Evolutionary conservation across 345 rosid genomes (phyloP).

Genomic region (Citrus sp.): DNA sequence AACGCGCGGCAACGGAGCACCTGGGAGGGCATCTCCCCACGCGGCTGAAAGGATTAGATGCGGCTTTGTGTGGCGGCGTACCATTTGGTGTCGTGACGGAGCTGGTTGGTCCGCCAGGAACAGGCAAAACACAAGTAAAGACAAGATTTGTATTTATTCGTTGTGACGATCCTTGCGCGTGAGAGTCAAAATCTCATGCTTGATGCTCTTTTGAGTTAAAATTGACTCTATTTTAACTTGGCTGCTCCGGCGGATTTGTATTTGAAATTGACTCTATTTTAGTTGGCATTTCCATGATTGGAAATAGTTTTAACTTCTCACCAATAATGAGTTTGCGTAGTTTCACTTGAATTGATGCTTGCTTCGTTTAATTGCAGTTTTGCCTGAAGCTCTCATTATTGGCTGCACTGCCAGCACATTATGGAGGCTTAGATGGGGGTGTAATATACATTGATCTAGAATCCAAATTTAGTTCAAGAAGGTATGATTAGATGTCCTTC

Average conservation of each 20-base stretch:
- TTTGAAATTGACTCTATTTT: background rate
- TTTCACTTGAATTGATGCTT: background rate
- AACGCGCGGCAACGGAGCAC: constrained; percentile 38
- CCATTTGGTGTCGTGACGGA: constrained; percentile 88
- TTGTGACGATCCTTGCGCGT: background rate
- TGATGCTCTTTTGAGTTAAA: background rate
- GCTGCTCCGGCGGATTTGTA: too few species aligned
- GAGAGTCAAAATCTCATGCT: background rate
- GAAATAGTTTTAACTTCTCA: background rate
- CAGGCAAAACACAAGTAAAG: constrained; percentile 79
- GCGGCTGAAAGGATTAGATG: constrained; percentile 65
- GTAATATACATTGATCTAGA: constrained; percentile 76
- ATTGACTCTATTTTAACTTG: background rate
- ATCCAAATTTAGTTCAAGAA: constrained; percentile 78
- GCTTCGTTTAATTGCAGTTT: constrained; percentile 43
- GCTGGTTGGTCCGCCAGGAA: constrained; percentile 84
- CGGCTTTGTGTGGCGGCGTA: constrained; percentile 69
- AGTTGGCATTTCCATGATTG: background rate
- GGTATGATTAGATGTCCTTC: constrained; percentile 32
- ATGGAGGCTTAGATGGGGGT: constrained; percentile 78
- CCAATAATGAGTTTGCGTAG: background rate
- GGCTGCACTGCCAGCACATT: constrained; percentile 62
- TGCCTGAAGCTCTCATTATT: constrained; percentile 74
- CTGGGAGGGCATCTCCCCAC: constrained; percentile 73
- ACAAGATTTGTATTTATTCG: background rate